Evolutionary conservation across 2,329 filamentous ascomycete species (phyloP).

Genomic region (Neonectria punicea): DNA sequence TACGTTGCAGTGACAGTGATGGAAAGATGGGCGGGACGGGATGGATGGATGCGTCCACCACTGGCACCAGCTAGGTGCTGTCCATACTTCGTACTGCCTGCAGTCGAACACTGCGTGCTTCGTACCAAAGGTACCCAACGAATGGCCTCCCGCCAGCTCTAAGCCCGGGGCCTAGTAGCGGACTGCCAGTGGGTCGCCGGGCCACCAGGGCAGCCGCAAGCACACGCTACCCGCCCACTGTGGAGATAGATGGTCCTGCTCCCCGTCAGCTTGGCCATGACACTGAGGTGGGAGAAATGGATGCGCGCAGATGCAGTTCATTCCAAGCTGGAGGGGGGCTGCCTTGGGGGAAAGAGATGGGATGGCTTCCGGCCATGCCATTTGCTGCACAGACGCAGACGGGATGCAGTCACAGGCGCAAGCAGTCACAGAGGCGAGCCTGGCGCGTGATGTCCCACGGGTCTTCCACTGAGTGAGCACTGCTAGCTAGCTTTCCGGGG

Average conservation of each 20-base stretch:
- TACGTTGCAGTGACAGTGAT: not conserved
- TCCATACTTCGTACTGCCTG: not conserved
- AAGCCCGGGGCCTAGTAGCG: slow-evolving; percentile 17
- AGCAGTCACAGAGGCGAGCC: not conserved
- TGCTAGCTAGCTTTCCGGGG: not conserved
- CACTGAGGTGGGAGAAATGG: not conserved
- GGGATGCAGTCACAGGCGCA: not conserved
- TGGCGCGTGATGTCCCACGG: not conserved
- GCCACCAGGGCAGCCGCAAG: slow-evolving; percentile 7
- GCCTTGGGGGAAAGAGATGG: not conserved
- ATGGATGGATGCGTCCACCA: not conserved
- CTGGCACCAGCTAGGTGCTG: not conserved
- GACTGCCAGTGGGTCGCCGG: slow-evolving; percentile 9
- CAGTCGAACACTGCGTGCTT: too few species aligned
- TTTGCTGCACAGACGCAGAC: slow-evolving; percentile 1
- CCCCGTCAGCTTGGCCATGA: slow-evolving; percentile 3
- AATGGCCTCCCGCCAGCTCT: not conserved
- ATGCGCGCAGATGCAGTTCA: slow-evolving; percentile 4
- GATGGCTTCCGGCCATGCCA: not conserved
- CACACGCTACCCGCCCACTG: slow-evolving; percentile 12
- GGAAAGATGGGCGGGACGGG: not conserved
- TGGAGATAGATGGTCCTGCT: slow-evolving; percentile 20
- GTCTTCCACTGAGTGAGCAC: not conserved
- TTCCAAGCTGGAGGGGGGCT: not conserved
- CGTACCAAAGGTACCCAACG: not conserved